These are phyloP conservation scores for Ammopiptanthus mongolicus DNA, from an alignment of 306 rosid species.

Conservation along the genomic window DNA sequence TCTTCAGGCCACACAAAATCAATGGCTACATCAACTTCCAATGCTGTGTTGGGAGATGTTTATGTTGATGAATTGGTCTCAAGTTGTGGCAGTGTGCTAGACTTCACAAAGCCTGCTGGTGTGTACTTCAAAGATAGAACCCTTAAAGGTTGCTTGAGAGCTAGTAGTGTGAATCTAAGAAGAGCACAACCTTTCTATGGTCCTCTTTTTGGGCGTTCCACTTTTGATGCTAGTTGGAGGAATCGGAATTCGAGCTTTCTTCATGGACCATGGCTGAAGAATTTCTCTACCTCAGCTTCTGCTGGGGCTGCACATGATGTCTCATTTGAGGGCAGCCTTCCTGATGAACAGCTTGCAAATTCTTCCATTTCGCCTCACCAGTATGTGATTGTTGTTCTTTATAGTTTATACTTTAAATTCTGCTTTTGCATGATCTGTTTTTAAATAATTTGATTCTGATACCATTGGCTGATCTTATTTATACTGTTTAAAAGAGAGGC, in stretches of 20 bases:
- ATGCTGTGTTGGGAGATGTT: slow-evolving; percentile 60
- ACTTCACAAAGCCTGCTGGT: slow-evolving; percentile 43
- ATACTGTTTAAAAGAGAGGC: not conserved
- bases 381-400: slow-evolving; percentile 41
- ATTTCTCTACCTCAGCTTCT: slow-evolving; percentile 25
- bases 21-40: slow-evolving; percentile 67
- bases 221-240: slow-evolving; percentile 28
- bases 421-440: not conserved
- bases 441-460: not conserved
- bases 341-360: slow-evolving; percentile 41
- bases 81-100: slow-evolving; percentile 35
- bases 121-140: slow-evolving; percentile 45
- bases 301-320: slow-evolving; percentile 60
- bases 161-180: slow-evolving; percentile 45
- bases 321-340: slow-evolving; percentile 47
- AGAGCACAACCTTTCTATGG: slow-evolving; percentile 36
- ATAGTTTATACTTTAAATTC: not conserved
- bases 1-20: slow-evolving; percentile 24
- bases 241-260: slow-evolving; percentile 21
- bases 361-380: slow-evolving; percentile 37
- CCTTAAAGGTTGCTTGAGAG: slow-evolving; percentile 34
- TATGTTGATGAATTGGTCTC: slow-evolving; percentile 51
- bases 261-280: slow-evolving; percentile 41
- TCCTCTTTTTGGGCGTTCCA: slow-evolving; percentile 26
- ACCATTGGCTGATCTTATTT: not conserved